Base-by-base conservation (phyloP, 352 stramenopile genomes). In the Pythium myriotylum region DNA sequence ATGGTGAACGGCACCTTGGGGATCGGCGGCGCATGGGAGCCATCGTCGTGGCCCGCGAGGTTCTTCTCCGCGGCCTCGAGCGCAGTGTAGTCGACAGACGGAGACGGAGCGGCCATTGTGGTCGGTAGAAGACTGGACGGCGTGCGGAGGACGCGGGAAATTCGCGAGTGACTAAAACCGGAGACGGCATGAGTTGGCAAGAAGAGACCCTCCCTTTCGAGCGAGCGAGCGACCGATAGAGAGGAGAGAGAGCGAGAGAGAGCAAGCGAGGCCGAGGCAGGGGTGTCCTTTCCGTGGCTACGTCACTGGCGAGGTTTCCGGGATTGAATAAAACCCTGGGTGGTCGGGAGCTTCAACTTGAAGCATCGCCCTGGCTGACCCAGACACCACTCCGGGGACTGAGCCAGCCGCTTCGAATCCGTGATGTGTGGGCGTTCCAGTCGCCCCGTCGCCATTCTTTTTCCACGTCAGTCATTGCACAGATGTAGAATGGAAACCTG, bases 51-150 rank as follows among this genome's bases (percentile, higher is more conserved):
- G 5, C 39, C 19, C 32, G 50, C 47, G 49, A 58, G 5, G 27
- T 68, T 54, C 53, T 68, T 68, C 54, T 68, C 43, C 39, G 61
- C 61, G 50, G 62, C 54, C 35, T 68, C 61, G 20, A 68, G 52
- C 26, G 20, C 27, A 46, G 22, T 46, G 53, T 68, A 68, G 46
- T 68, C 61, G 32, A 37, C 39, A 3, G 52, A 59, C 8, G 39
- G 39, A 29, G 32, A 41, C 26, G 23, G 27, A 20, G 40, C 40
- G 23, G 41, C 52, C 39, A 51, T 51, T 24, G 4, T 51, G 41
- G 0, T 47, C 4, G 23, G 29, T 35, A 22, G 27, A 16, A 55
- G 43, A 41, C 39, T 46, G 52, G 39, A 22, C 17, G 52, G 37
- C 39, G 20, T 24, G 52, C 14, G 41, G 22, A 19, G 23, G 23